These are phyloP conservation scores for Chaetomiaceae sp. DNA, from an alignment of 2,329 filamentous ascomycete genomes.

Conservation along the genomic window DNA sequence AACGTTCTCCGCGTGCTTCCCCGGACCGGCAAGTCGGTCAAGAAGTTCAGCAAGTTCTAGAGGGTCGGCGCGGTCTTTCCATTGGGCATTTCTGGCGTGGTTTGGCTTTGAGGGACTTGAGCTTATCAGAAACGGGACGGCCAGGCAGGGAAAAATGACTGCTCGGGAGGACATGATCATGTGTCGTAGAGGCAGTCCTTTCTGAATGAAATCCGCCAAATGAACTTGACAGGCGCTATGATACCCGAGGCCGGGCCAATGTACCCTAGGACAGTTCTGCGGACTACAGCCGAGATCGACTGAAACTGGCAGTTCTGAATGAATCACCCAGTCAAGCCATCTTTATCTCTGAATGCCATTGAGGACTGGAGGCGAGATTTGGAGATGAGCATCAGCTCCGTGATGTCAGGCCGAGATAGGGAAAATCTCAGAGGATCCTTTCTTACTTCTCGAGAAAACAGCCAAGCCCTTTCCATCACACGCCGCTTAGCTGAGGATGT, in stretches of 20 bases:
- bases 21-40: constrained; percentile 94
- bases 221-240: constrained; percentile 24
- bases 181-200: constrained; percentile 33
- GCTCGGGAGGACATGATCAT: constrained; percentile 29
- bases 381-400: too few species aligned
- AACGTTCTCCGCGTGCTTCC: constrained; percentile 98
- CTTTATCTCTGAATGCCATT: not conserved
- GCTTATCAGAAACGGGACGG: constrained; percentile 31
- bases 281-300: constrained; percentile 4
- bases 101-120: constrained; percentile 33
- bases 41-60: constrained; percentile 99
- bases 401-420: too few species aligned
- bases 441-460: too few species aligned
- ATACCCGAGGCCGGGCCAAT: constrained; percentile 14
- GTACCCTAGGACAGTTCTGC: constrained; percentile 4
- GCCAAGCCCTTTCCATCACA: too few species aligned
- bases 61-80: constrained; percentile 30
- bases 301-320: constrained; percentile 4
- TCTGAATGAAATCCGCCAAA: constrained; percentile 32
- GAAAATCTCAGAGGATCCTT: too few species aligned
- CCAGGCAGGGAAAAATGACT: constrained; percentile 31
- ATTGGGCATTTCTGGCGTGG: constrained; percentile 34
- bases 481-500: too few species aligned
- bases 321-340: constrained; percentile 11
- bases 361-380: too few species aligned